Conservation (phyloP, 331 rosid species). For the Acacia concinna region DNA sequence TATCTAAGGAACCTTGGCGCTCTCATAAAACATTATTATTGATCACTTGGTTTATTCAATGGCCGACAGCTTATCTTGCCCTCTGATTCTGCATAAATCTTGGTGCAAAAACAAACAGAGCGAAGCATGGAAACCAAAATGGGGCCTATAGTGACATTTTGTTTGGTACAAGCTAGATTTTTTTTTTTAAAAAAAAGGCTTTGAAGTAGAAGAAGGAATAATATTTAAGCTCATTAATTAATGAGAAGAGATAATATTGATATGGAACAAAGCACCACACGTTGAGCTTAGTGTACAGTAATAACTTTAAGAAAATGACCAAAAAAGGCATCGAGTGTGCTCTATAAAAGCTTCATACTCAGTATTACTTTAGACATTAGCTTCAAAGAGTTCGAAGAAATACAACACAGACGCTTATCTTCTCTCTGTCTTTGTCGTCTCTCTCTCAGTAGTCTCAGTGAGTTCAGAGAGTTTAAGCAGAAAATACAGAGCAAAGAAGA, state of each 20-base stretch:
- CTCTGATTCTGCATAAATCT: slow-evolving; percentile 72
- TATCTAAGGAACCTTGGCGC: slow-evolving; percentile 35
- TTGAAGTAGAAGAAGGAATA: neutral
- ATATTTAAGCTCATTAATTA: neutral
- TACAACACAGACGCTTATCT: neutral
- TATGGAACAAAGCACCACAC: neutral
- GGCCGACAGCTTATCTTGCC: slow-evolving; percentile 83
- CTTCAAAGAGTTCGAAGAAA: slow-evolving; percentile 23
- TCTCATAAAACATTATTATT: neutral
- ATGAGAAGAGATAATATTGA: neutral
- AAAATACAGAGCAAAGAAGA: neutral
- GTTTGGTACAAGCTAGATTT: neutral
- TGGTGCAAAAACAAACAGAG: slow-evolving; percentile 28
- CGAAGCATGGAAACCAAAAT: slow-evolving; percentile 51
- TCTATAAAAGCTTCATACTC: slow-evolving; percentile 45
- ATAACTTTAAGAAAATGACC: slow-evolving; percentile 39
- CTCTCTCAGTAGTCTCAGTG: neutral
- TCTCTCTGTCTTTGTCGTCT: slow-evolving; percentile 27
- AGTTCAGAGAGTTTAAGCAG: slow-evolving; percentile 8
- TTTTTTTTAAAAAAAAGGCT: neutral
- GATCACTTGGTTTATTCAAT: slow-evolving; percentile 38
- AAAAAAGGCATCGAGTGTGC: slow-evolving; percentile 30
- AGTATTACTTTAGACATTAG: slow-evolving; percentile 13
- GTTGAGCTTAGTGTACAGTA: neutral
- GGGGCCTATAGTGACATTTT: slow-evolving; percentile 30